A percentile compares a stretch with the other conserved stretches of the same genome.
These are phyloP conservation scores for Przewalskia tangutica DNA, from an alignment of 257 asterid genomes.

Conservation along the genomic window DNA sequence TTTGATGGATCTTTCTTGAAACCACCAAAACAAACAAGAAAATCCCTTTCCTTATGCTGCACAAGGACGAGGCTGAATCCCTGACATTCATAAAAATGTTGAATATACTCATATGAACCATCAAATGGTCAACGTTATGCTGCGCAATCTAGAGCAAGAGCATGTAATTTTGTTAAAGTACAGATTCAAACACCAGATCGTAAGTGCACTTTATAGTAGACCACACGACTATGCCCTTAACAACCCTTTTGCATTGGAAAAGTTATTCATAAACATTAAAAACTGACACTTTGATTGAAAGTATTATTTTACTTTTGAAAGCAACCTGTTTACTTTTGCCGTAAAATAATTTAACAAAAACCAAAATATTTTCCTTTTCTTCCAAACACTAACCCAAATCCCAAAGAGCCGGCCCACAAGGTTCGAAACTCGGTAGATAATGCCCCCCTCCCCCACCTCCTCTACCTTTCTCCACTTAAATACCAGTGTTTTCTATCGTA, in stretches of 20 bases:
- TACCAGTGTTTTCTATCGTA: not conserved
- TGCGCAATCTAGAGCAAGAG: not conserved
- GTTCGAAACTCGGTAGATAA: not conserved
- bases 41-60: slow-evolving; percentile 87
- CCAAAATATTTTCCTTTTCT: not conserved
- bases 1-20: slow-evolving; percentile 85
- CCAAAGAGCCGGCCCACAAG: not conserved
- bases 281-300: not conserved
- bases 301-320: not conserved
- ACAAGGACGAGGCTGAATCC: slow-evolving; percentile 92
- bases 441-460: not conserved
- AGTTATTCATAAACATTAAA: not conserved
- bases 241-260: not conserved
- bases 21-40: slow-evolving; percentile 97
- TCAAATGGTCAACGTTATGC: not conserved
- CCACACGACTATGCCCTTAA: not conserved
- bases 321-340: not conserved
- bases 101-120: not conserved
- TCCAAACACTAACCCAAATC: not conserved
- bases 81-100: slow-evolving; percentile 25
- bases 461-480: not conserved
- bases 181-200: not conserved
- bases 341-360: not conserved
- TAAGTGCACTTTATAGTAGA: not conserved
- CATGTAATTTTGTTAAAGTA: not conserved